Base-by-base conservation (phyloP, 495 filamentous ascomycete genomes). In the Darksidea phi region DNA sequence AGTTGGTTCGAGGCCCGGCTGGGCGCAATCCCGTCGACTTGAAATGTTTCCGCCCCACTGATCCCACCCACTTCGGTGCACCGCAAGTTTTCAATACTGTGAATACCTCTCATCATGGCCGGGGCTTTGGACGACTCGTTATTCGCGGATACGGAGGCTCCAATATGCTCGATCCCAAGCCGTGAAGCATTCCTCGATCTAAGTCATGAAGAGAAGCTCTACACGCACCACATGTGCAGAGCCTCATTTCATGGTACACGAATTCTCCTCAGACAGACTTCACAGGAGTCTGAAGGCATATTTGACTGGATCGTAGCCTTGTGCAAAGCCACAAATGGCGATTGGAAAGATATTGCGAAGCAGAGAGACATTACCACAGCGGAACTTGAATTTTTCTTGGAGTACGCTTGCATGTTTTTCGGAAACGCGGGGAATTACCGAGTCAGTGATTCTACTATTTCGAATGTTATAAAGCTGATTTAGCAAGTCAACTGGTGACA, bases 291-390 rank as follows among this genome's bases (percentile, higher is more conserved):
- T 0, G 63, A 57, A 8, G 64, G 37, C 2, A 77, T 78, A 21
- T 77, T 72, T 43, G 71, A 76, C 58, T 71, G 76, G 38, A 73
- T 76, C 42, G 56, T 77, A 15, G 72, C 71, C 15, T 68, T 79
- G n/a, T 63, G 73, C 48, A 36, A 51, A 4, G 23, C 36, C 18
- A 77, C 75, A 53, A 38, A 52, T 12, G 75, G 75, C 10, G 46
- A 75, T 1, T 79, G 74, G 76, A 59, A 72, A 13, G 23, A 13
- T 2, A 58, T 76, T 0, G 67, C 62, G 10, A 26, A 28, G 12
- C 42, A 67, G 26, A 23, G 15, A n/a, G 6, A 36, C 45, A 56
- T 67, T 10, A 57, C 17, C 6, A 11, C 23, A 36, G 34, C 48
- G 15, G 55, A 67, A 21, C 28, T 41, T 7, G 51, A 48, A 32